These are phyloP conservation scores for Pichia californica DNA, from an alignment of 805 yeast genomes.

Conservation along the genomic window DNA sequence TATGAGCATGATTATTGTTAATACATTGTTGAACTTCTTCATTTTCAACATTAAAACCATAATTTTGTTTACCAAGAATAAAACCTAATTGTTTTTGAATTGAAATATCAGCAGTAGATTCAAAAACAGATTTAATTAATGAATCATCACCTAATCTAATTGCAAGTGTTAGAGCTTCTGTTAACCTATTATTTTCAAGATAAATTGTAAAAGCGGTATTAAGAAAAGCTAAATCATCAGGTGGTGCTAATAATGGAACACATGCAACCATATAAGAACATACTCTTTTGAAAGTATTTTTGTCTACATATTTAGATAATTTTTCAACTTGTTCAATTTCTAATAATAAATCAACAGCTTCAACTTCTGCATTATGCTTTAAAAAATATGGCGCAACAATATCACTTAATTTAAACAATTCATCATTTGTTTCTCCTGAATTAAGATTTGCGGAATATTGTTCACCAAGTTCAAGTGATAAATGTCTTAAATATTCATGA, in stretches of 20 bases:
- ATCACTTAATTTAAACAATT: constrained; percentile 57
- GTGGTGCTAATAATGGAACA: constrained; percentile 93
- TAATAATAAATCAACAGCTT: constrained; percentile 87
- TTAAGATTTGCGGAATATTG: constrained; percentile 52
- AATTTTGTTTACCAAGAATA: constrained; percentile 80
- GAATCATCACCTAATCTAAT: constrained; percentile 80
- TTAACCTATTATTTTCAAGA: constrained; percentile 65
- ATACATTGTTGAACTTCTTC: constrained; percentile 78
- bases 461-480: constrained; percentile 92
- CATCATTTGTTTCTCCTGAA: constrained; percentile 23
- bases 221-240: constrained; percentile 81
- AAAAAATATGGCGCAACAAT: constrained; percentile 84
- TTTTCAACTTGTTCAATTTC: constrained; percentile 86
- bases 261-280: constrained; percentile 93
- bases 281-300: constrained; percentile 76
- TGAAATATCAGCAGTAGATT: constrained; percentile 65
- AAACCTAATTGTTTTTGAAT: constrained; percentile 88
- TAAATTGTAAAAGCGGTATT: constrained; percentile 86
- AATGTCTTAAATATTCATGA: constrained; percentile 93
- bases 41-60: constrained; percentile 64
- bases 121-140: constrained; percentile 72
- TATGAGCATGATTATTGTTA: constrained; percentile 71
- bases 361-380: constrained; percentile 96
- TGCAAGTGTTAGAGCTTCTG: constrained; percentile 88
- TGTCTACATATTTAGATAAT: constrained; percentile 78